Conservation (phyloP, 2,329 filamentous ascomycete genomes). For the Diplodia mutila region DNA sequence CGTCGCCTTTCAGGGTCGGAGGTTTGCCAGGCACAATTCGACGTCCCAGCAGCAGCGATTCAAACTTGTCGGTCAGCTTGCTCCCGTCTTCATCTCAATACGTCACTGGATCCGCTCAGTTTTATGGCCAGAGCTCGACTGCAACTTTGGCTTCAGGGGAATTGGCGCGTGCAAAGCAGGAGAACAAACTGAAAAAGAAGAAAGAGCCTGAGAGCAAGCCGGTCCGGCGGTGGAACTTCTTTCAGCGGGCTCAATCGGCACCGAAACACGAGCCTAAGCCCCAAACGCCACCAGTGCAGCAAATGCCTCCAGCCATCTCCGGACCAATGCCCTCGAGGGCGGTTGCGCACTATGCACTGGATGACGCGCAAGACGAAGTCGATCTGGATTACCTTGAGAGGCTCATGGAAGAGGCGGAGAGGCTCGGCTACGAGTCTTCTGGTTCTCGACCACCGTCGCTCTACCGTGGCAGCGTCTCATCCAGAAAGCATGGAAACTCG, state of each 20-base stretch:
- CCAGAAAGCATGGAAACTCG: conserved; percentile 33
- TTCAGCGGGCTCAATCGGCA: conserved; percentile 54
- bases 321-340: conserved; percentile 41
- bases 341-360: conserved; percentile 62
- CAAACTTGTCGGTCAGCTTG: background rate
- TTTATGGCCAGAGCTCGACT: background rate
- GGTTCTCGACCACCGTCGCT: conserved; percentile 18
- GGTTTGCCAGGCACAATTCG: conserved; percentile 35
- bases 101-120: background rate
- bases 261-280: conserved; percentile 38
- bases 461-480: background rate
- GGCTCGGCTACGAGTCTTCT: conserved; percentile 26
- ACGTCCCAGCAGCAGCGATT: conserved; percentile 30
- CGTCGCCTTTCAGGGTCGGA: conserved; percentile 34
- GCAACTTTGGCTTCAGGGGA: background rate
- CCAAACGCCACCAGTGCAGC: conserved; percentile 38
- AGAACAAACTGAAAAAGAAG: conserved; percentile 28
- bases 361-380: conserved; percentile 53
- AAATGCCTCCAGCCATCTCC: conserved; percentile 37
- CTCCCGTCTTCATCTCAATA: background rate
- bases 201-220: conserved; percentile 39
- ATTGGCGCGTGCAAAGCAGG: conserved; percentile 21
- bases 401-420: conserved; percentile 49
- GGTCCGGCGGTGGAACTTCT: conserved; percentile 61
- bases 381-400: conserved; percentile 51